Percentiles rank a stretch among this genome's conserved stretches.
Evolutionary conservation across 106 monocot genomes (phyloP).

Genomic region (Gastrodia elata): DNA sequence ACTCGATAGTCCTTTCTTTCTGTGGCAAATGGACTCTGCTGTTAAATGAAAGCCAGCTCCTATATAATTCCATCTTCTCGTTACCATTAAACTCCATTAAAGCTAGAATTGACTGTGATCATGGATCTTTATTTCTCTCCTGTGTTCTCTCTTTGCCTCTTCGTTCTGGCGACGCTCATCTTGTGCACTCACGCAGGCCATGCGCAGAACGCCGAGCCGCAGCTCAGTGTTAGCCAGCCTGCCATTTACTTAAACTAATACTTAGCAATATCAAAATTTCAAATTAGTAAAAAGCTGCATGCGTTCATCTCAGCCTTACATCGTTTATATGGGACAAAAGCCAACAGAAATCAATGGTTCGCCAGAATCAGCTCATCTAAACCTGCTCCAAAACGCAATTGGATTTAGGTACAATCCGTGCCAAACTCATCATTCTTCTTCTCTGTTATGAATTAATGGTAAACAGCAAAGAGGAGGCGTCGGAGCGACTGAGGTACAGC

Average conservation of each 20-base stretch:
- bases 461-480: neutral
- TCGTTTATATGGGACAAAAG: neutral
- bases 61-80: too few relatives aligned
- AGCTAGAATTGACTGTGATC: too few relatives aligned
- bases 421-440: neutral
- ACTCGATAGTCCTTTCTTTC: too few relatives aligned
- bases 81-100: too few relatives aligned
- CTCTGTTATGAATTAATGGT: neutral
- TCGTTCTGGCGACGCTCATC: too few relatives aligned
- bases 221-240: neutral
- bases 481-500: constrained; percentile 6
- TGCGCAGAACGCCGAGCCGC: neutral
- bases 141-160: too few relatives aligned
- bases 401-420: neutral
- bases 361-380: neutral
- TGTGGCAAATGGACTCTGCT: too few relatives aligned
- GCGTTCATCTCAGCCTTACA: constrained; percentile 2
- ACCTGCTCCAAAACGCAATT: neutral
- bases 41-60: too few relatives aligned
- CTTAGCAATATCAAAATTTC: neutral
- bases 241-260: neutral
- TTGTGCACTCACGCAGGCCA: neutral
- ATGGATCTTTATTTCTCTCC: too few relatives aligned
- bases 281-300: neutral
- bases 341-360: neutral